Evolutionary conservation across 768 basidiomycete species (phyloP).

Genomic region (Russula brevipes): DNA sequence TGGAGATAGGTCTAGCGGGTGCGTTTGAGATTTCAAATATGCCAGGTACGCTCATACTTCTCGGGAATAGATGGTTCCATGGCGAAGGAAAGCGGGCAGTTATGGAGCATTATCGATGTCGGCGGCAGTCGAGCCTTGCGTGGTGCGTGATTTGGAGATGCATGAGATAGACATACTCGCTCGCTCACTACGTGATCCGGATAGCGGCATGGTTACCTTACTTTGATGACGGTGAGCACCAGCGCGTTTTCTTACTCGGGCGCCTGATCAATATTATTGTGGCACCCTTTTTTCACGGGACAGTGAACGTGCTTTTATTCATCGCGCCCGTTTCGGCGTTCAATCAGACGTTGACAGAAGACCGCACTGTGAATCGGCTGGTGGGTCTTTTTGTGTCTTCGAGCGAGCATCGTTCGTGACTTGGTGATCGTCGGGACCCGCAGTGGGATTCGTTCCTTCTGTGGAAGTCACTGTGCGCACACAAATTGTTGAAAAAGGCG

Average conservation of each 20-base stretch:
- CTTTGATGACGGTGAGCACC: slow-evolving; percentile 54
- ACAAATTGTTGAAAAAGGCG: slow-evolving; percentile 48
- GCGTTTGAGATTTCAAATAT: slow-evolving; percentile 14
- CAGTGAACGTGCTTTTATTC: slow-evolving; percentile 63
- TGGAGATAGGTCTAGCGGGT: slow-evolving; percentile 39
- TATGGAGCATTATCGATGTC: slow-evolving; percentile 66
- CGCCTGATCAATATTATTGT: neutral
- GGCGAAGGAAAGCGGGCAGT: slow-evolving; percentile 32
- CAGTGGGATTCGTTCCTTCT: slow-evolving; percentile 53
- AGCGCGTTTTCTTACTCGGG: neutral
- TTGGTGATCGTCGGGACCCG: neutral
- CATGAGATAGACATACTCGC: neutral
- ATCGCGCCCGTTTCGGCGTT: slow-evolving; percentile 61
- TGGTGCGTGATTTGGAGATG: slow-evolving; percentile 34
- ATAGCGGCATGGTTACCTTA: slow-evolving; percentile 63
- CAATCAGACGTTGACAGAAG: slow-evolving; percentile 58
- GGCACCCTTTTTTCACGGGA: slow-evolving; percentile 4
- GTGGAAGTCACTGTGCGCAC: slow-evolving; percentile 57
- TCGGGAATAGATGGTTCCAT: neutral
- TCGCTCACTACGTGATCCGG: slow-evolving; percentile 5
- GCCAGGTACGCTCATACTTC: neutral
- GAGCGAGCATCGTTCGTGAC: slow-evolving; percentile 4
- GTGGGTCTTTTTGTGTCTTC: slow-evolving; percentile 33
- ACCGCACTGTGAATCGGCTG: slow-evolving; percentile 53
- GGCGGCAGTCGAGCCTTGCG: slow-evolving; percentile 55